Conservation (phyloP, 352 stramenopile genomes). For the Globisporangium carolinianum region DNA sequence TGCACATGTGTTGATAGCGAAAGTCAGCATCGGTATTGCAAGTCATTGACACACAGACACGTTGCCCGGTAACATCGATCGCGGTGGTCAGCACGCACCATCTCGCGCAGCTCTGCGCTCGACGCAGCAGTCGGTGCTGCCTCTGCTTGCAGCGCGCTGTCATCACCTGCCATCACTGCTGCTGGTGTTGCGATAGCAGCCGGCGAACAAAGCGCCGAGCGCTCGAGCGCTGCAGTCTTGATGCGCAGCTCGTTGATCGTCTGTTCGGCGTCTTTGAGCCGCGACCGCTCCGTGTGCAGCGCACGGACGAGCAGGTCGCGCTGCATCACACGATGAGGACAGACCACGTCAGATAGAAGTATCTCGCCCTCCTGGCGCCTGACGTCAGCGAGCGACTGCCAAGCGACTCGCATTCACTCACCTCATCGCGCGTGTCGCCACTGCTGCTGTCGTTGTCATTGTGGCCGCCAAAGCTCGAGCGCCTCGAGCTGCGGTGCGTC, state of each 20-base stretch:
- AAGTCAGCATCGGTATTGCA: neutral
- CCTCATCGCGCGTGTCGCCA: constrained; percentile 30
- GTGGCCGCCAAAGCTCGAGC: neutral
- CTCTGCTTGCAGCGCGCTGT: neutral
- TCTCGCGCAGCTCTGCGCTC: neutral
- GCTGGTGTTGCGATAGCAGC: neutral
- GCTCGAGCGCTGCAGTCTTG: constrained; percentile 6
- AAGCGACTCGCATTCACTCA: constrained; percentile 5
- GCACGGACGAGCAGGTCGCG: constrained; percentile 16
- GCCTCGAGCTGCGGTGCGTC: constrained; percentile 3
- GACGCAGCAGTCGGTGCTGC: neutral
- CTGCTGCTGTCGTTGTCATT: constrained; percentile 4
- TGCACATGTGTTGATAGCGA: constrained; percentile 7
- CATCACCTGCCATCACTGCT: neutral
- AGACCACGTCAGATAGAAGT: no score
- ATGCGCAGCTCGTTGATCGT: constrained; percentile 8
- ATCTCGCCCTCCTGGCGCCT: no score
- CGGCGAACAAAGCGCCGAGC: neutral
- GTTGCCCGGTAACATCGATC: neutral
- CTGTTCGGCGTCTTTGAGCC: constrained; percentile 6
- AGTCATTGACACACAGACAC: neutral
- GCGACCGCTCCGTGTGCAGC: constrained; percentile 9
- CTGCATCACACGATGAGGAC: neutral
- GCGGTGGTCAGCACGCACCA: neutral
- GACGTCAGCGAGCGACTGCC: no score